A percentile compares a stretch with the other conserved stretches of the same genome.
Conservation (phyloP, 805 yeast genomes). For the Candida peoriensis region DNA sequence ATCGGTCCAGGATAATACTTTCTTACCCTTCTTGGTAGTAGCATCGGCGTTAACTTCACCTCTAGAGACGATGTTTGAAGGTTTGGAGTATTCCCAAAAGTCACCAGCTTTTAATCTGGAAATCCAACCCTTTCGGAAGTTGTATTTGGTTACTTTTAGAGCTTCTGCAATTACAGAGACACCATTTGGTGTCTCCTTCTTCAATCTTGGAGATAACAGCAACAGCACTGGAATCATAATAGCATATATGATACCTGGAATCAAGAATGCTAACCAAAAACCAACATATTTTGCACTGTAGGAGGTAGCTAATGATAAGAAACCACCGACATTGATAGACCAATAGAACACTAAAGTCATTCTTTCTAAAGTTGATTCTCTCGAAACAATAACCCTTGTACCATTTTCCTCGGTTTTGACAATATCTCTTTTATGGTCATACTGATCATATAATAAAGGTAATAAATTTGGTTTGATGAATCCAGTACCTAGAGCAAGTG, state of each 20-base stretch:
- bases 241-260: slow-evolving; percentile 59
- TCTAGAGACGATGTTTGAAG: slow-evolving; percentile 43
- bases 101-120: slow-evolving; percentile 33
- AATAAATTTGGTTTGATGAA: slow-evolving; percentile 71
- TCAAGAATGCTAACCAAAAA: slow-evolving; percentile 68
- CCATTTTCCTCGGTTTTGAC: slow-evolving; percentile 57
- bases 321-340: slow-evolving; percentile 71
- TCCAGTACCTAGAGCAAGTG: slow-evolving; percentile 76
- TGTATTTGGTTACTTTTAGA: slow-evolving; percentile 34
- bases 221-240: slow-evolving; percentile 46
- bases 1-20: slow-evolving; percentile 50
- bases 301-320: slow-evolving; percentile 73
- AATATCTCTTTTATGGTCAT: slow-evolving; percentile 54
- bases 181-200: slow-evolving; percentile 25
- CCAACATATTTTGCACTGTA: slow-evolving; percentile 63
- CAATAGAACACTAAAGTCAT: slow-evolving; percentile 73
- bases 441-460: slow-evolving; percentile 72
- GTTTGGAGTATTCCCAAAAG: slow-evolving; percentile 57
- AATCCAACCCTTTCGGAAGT: slow-evolving; percentile 38
- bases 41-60: slow-evolving; percentile 19
- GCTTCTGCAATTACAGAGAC: slow-evolving; percentile 40
- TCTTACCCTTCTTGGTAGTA: slow-evolving; percentile 19
- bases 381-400: slow-evolving; percentile 63
- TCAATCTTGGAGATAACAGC: slow-evolving; percentile 23
- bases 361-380: slow-evolving; percentile 64